These are phyloP conservation scores for Domatiomyces globalis DNA, from an alignment of 2,329 filamentous ascomycete species.

Conservation along the genomic window DNA sequence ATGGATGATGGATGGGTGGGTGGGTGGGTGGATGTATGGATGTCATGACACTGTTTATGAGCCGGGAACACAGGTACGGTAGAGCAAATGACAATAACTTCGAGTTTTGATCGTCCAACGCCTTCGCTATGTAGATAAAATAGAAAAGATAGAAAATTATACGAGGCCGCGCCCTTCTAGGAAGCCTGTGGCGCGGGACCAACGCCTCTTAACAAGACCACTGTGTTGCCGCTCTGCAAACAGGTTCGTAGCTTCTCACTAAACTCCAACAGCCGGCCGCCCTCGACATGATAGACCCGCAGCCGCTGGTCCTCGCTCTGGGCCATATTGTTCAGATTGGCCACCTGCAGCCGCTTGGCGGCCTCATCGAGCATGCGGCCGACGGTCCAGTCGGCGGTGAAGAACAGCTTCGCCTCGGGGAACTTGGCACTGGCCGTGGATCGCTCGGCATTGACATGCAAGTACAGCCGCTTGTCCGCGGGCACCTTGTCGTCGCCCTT, in stretches of 20 bases:
- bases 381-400: conserved; percentile 74
- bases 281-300: conserved; percentile 85
- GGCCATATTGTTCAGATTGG: conserved; percentile 33
- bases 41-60: background rate
- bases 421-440: conserved; percentile 72
- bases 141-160: too few relatives aligned
- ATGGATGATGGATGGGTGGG: background rate
- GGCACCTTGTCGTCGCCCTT: conserved; percentile 80
- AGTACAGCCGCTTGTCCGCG: conserved; percentile 71
- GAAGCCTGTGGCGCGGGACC: conserved; percentile 47
- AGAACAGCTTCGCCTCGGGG: conserved; percentile 69
- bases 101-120: background rate
- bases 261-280: conserved; percentile 73
- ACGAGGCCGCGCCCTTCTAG: background rate
- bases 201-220: conserved; percentile 75
- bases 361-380: conserved; percentile 45
- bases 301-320: conserved; percentile 52
- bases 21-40: background rate
- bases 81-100: background rate
- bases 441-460: conserved; percentile 70
- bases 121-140: background rate
- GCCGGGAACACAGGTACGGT: background rate
- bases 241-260: conserved; percentile 58
- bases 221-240: conserved; percentile 70
- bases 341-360: conserved; percentile 28